phyloP scores from a whole-genome alignment of 1,284 basidiomycete genomes.

The Mycosarcoma maydis region DNA sequence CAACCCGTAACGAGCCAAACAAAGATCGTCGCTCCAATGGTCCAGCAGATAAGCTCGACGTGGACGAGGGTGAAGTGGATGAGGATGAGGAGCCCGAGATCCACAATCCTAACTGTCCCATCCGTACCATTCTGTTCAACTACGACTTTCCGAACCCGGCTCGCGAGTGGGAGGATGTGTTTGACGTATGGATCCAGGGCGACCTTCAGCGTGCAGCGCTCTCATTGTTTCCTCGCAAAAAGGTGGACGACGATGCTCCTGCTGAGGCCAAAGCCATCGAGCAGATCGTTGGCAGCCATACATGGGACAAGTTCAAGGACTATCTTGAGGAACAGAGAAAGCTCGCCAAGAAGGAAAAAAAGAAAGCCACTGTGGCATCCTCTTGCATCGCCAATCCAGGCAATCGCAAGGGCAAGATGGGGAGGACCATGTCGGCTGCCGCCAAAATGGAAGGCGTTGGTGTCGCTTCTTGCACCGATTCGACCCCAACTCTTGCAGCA shows the following conservation, averaged over 20 bases:
- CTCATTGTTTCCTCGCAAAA: slow-evolving; percentile 46
- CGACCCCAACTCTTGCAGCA: slow-evolving; percentile 5
- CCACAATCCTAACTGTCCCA: slow-evolving; percentile 66
- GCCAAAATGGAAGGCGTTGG: slow-evolving; percentile 38
- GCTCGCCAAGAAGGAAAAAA: slow-evolving; percentile 38
- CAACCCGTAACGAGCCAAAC: slow-evolving; percentile 3
- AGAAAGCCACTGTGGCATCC: slow-evolving; percentile 17
- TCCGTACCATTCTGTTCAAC: slow-evolving; percentile 85
- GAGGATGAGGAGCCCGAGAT: slow-evolving; percentile 38
- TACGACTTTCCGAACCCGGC: slow-evolving; percentile 86
- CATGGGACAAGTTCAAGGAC: slow-evolving; percentile 34
- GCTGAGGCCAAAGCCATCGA: slow-evolving; percentile 23
- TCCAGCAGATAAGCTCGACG: not conserved
- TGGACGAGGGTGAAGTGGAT: slow-evolving; percentile 10
- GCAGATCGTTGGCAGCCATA: slow-evolving; percentile 25
- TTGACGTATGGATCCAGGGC: slow-evolving; percentile 89
- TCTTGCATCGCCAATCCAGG: slow-evolving; percentile 6
- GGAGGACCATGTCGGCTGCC: slow-evolving; percentile 30
- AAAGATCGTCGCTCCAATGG: slow-evolving; percentile 8
- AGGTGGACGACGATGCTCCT: slow-evolving; percentile 16
- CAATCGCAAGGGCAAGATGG: slow-evolving; percentile 26
- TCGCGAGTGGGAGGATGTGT: slow-evolving; percentile 87
- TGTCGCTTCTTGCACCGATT: slow-evolving; percentile 1
- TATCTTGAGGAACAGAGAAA: slow-evolving; percentile 42
- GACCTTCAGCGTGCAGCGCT: slow-evolving; percentile 75